phyloP scores from a whole-genome alignment of 1,284 basidiomycete species.

The Cryptococcus sp. region DNA sequence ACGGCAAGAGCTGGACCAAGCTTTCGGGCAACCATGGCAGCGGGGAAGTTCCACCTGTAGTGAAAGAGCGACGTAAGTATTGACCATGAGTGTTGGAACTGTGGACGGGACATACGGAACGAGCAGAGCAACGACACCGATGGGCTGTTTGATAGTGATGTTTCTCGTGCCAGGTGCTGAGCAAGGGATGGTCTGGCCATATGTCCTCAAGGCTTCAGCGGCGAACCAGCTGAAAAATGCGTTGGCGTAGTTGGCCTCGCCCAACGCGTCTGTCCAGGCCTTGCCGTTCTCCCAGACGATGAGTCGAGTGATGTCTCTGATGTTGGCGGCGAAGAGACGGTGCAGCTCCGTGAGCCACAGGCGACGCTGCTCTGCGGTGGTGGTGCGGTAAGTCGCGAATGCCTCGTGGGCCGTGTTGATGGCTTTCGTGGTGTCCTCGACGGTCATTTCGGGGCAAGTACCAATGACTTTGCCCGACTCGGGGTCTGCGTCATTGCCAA shows the following conservation, averaged over 20 bases:
- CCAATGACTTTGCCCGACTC: slow-evolving; percentile 77
- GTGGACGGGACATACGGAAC: slow-evolving; percentile 38
- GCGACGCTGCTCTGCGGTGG: slow-evolving; percentile 57
- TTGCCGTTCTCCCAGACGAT: slow-evolving; percentile 82
- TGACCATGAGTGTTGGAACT: no score
- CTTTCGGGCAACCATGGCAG: slow-evolving; percentile 72
- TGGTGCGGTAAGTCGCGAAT: slow-evolving; percentile 77
- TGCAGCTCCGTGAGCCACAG: slow-evolving; percentile 36
- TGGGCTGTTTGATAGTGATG: slow-evolving; percentile 90
- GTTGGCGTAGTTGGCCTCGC: slow-evolving; percentile 76
- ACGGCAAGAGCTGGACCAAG: slow-evolving; percentile 72
- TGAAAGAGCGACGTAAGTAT: no score
- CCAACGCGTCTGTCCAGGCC: slow-evolving; percentile 75
- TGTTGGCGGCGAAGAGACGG: slow-evolving; percentile 34
- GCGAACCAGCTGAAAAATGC: slow-evolving; percentile 85
- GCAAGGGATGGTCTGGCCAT: slow-evolving; percentile 79
- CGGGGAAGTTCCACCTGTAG: slow-evolving; percentile 75
- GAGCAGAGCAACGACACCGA: slow-evolving; percentile 62
- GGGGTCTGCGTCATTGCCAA: slow-evolving; percentile 63
- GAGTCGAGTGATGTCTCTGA: slow-evolving; percentile 46
- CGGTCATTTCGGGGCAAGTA: slow-evolving; percentile 80
- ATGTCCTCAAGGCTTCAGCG: slow-evolving; percentile 75
- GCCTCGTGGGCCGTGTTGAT: slow-evolving; percentile 74
- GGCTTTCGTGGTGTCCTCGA: slow-evolving; percentile 75
- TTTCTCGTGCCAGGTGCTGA: slow-evolving; percentile 73